Evolutionary conservation across 2,329 filamentous ascomycete genomes (phyloP).

Genomic region (Reticulascus tulasneorum): DNA sequence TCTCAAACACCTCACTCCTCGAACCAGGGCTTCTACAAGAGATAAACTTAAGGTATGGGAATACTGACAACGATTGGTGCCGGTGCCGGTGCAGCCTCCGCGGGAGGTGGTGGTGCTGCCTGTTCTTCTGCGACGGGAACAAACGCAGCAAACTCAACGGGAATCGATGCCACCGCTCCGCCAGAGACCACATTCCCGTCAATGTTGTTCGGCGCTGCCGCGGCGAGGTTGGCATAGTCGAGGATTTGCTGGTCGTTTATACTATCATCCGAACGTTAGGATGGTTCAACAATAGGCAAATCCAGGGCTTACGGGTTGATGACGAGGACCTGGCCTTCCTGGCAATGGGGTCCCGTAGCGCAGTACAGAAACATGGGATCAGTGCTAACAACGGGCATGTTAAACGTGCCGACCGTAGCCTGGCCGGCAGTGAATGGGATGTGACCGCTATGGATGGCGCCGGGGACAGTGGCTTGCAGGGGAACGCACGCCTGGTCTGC

Average conservation of each 20-base stretch:
- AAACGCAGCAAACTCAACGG: conserved; percentile 24
- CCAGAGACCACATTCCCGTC: conserved; percentile 23
- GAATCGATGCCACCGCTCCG: conserved; percentile 23
- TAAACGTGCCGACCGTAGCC: conserved; percentile 39
- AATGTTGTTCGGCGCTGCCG: conserved; percentile 17
- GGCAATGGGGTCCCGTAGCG: conserved; percentile 43
- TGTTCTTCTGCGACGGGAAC: conserved; percentile 17
- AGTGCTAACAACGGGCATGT: conserved; percentile 38
- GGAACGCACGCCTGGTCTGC: conserved; percentile 32
- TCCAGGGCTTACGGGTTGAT: conserved; percentile 38
- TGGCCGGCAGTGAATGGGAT: conserved; percentile 33
- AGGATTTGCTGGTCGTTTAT: conserved; percentile 23
- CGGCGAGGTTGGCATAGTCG: conserved; percentile 21
- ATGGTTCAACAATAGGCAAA: not conserved
- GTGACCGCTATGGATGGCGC: conserved; percentile 35
- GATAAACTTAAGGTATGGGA: too few species aligned
- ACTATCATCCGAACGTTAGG: conserved; percentile 12
- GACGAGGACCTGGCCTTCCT: conserved; percentile 46
- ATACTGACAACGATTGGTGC: too few species aligned
- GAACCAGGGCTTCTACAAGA: too few species aligned
- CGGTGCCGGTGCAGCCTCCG: conserved; percentile 7
- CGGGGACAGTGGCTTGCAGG: conserved; percentile 25
- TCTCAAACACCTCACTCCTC: too few species aligned
- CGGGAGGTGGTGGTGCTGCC: conserved; percentile 5
- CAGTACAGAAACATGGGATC: conserved; percentile 49